A percentile compares a stretch with the other conserved stretches of the same genome.
phyloP scores from a whole-genome alignment of 176 grass and related monocot species.

The Melocanna baccifera region DNA sequence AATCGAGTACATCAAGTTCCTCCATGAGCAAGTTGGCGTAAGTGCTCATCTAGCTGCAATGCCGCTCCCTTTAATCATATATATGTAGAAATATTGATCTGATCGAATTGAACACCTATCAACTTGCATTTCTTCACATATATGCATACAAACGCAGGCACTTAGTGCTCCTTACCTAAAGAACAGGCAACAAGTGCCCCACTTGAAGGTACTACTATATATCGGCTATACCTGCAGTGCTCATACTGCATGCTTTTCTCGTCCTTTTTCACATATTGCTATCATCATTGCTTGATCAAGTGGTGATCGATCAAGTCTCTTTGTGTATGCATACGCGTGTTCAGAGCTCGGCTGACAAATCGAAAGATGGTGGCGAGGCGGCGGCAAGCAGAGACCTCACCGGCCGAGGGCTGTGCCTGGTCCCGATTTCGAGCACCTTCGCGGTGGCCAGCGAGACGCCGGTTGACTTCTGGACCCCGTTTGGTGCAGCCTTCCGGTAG shows the following conservation, averaged over 20 bases:
- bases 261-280: not conserved
- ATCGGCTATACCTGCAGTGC: not conserved
- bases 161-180: slow-evolving; percentile 85
- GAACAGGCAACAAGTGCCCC: slow-evolving; percentile 61
- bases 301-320: not conserved
- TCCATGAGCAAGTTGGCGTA: slow-evolving; percentile 95
- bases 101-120: not conserved
- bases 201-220: slow-evolving; percentile 44
- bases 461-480: slow-evolving; percentile 76
- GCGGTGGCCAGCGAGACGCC: slow-evolving; percentile 64
- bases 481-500: slow-evolving; percentile 67
- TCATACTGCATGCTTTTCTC: not conserved
- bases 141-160: slow-evolving; percentile 27
- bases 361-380: slow-evolving; percentile 27
- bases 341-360: not conserved
- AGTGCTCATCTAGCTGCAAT: slow-evolving; percentile 40
- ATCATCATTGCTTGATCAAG: not conserved
- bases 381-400: slow-evolving; percentile 47
- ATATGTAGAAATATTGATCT: not conserved
- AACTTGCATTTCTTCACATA: not conserved
- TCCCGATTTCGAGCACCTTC: slow-evolving; percentile 82
- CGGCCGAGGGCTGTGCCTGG: slow-evolving; percentile 75
- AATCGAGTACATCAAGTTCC: slow-evolving; percentile 98
- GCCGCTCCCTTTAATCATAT: slow-evolving; percentile 23
- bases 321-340: not conserved